These are phyloP conservation scores for Cicer cuneatum DNA, from an alignment of 306 rosid species.

Conservation along the genomic window DNA sequence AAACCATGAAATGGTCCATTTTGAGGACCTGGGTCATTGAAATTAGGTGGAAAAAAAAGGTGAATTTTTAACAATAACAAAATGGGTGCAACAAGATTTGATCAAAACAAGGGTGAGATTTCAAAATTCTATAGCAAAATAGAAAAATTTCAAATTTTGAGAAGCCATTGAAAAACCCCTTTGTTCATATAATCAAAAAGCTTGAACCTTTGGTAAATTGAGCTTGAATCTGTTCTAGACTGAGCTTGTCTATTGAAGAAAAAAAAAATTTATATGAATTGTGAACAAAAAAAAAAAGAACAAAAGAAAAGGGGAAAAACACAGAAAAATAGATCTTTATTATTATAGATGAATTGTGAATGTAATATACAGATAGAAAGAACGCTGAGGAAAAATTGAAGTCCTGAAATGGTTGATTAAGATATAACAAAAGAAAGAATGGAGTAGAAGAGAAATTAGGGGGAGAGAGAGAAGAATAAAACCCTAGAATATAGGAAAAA, in stretches of 20 bases:
- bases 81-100: conserved; percentile 46
- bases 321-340: conserved; percentile 44
- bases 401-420: conserved; percentile 44
- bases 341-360: conserved; percentile 25
- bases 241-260: conserved; percentile 38
- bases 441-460: neutral
- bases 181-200: conserved; percentile 33
- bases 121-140: conserved; percentile 32
- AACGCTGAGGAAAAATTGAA: conserved; percentile 31
- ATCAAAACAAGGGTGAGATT: conserved; percentile 27
- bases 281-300: conserved; percentile 2
- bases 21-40: conserved; percentile 42
- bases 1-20: conserved; percentile 59
- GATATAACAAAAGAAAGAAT: neutral
- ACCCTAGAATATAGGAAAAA: conserved; percentile 41
- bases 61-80: conserved; percentile 33
- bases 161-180: conserved; percentile 43
- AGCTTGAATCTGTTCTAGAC: conserved; percentile 40
- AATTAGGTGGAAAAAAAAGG: conserved; percentile 40
- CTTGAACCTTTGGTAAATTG: conserved; percentile 38
- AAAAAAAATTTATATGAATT: neutral
- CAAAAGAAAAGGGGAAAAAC: neutral
- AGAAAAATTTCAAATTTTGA: conserved; percentile 33
- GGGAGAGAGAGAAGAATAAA: conserved; percentile 18
- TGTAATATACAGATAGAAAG: conserved; percentile 24